phyloP scores from a whole-genome alignment of 2,329 filamentous ascomycete genomes.

The Colletotrichum tropicicola region DNA sequence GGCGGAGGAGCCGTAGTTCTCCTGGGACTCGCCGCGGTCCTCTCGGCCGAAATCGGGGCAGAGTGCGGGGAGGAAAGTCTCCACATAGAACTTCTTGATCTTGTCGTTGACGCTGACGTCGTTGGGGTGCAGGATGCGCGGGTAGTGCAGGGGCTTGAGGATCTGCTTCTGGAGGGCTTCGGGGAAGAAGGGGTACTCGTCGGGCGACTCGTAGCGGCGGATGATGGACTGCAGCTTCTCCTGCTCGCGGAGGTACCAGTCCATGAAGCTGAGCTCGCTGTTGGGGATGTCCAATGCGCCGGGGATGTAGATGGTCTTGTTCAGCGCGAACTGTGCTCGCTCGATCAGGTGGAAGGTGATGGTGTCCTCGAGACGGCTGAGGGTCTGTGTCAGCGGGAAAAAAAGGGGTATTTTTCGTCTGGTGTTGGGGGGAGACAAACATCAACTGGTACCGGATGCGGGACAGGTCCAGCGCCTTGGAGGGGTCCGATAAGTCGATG shows the following conservation, averaged over 20 bases:
- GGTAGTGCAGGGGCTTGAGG: conserved; percentile 88
- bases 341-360: conserved; percentile 98
- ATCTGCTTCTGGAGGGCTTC: conserved; percentile 81
- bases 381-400: neutral
- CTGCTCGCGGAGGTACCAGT: conserved; percentile 92
- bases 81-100: conserved; percentile 87
- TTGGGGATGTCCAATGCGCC: conserved; percentile 83
- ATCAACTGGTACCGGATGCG: conserved; percentile 96
- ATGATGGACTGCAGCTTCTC: conserved; percentile 92
- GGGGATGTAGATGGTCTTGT: conserved; percentile 84
- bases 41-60: conserved; percentile 81
- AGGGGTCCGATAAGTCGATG: conserved; percentile 86
- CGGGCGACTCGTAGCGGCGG: conserved; percentile 92
- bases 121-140: conserved; percentile 86
- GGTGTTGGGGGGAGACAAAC: conserved; percentile 56
- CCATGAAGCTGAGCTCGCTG: conserved; percentile 81
- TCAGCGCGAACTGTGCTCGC: conserved; percentile 95
- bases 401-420: neutral
- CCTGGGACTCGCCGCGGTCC: conserved; percentile 85
- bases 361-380: conserved; percentile 93
- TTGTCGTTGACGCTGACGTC: conserved; percentile 88
- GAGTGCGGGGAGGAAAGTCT: conserved; percentile 82
- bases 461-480: conserved; percentile 85
- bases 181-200: conserved; percentile 98
- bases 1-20: conserved; percentile 94